Base-by-base conservation (phyloP, 352 stramenopile genomes). In the Lagenidium sp. region DNA sequence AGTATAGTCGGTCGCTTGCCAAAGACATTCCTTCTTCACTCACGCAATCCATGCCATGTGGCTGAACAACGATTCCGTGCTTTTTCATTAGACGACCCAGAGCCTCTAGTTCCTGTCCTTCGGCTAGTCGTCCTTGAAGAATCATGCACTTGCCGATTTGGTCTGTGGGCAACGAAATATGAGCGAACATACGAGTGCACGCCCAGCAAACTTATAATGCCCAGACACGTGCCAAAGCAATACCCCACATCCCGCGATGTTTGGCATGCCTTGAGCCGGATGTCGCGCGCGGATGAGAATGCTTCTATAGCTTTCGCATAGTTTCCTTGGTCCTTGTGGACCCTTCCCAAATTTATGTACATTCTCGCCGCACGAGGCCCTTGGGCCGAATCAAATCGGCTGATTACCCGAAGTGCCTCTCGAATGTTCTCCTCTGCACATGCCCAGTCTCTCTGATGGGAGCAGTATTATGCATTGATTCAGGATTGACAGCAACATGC, bases 121-220 rank as follows among this genome's bases (percentile, higher is more conserved):
- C 73, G n/a, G 82, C 73, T 49, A 82, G 59, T 1, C 75, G 53
- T 18, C 76, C 76, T 54, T 82, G 52, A 0, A 78, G 52, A 2
- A 58, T 52, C 45, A 85, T 62, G 20, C 75, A 88, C 25, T 85
- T 84, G 30, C 79, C 79, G 23, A 91, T 87, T 86, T 88, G 76
- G 24, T 91, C 78, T 88, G 44, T 21, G 10, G 13, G 8, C 15
- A 6, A 24, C 39, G 4, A 28, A 28, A 29, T 19, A 18, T 32
- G 24, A 4, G 6, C 23, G 4, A 6, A 13, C 15, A 42, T 29
- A 7, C 2, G 20, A 3, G 15, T 35, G 12, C 18, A 8, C 29
- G 50, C 8, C 12, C 32, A 44, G 19, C 24, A 36, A 41, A 35
- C 28, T 8, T 37, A 25, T 12, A 48, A 11, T 6, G 35, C 50